Evolutionary conservation across 163 green algal genomes (phyloP), one percentile per base, ranked within the genome.

Genomic region (Trebouxia gelatinosa): DNA sequence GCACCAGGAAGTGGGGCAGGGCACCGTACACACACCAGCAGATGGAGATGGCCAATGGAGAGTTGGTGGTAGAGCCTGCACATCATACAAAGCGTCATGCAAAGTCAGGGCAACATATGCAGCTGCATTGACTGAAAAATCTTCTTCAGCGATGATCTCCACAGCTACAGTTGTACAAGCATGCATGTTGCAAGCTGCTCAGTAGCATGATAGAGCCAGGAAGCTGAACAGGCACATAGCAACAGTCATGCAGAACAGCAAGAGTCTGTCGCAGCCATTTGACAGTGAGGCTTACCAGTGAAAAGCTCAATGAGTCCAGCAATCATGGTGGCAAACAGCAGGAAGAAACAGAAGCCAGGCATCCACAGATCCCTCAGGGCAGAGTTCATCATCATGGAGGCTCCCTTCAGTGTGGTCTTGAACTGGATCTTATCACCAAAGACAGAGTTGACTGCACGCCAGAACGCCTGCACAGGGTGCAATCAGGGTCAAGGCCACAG

Each of bases 401-500:
- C 80, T 64, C 87, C 87, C 82, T 92, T 92, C 35, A 88, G 80
- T 19, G 87, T 92, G 75, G 81, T 85, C 81, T 85, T 75, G 86
- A 85, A 85, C 71, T 80, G 35, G 74, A 85, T 85, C 51, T 70
- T 81, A 9, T 77, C 32, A 43, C 81, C 81, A 43, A 70, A 82
- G 5, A 82, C 48, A 2, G 77, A 83, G 77, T 79, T 82, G 26
- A 85, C 16, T 5, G 77, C 81, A 67, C 81, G 64, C 77, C 72
- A 83, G 59, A 85, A 78, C 26, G 81, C 81, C 71, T 78, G 68
- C 68, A 46, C 1, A 29, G 31, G 31, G 19, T 32, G 57, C 57
- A 66, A 59, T 28, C 48, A 3, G n/a, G n/a, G n/a, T n/a, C n/a
- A n/a, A n/a, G n/a, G n/a, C n/a, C n/a, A n/a, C n/a, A n/a, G n/a